Percentiles rank a stretch among this genome's conserved stretches.
These are phyloP conservation scores for Ogataea hybrid DNA, from an alignment of 1,139 yeast genomes.

Conservation along the genomic window DNA sequence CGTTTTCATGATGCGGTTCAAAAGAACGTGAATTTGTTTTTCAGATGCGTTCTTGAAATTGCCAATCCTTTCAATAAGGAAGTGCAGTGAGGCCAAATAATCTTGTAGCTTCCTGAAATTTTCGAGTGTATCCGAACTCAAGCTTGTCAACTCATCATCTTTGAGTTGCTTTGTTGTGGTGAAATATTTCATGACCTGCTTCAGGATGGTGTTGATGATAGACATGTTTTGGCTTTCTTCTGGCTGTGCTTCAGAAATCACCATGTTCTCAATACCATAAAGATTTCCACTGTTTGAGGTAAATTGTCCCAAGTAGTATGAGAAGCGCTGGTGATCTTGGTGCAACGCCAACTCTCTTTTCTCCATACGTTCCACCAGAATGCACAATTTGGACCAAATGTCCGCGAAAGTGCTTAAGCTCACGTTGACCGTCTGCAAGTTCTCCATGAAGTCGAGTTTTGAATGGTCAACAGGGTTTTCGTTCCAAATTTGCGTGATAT, in stretches of 20 bases:
- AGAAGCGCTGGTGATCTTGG: slow-evolving; percentile 61
- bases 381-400: slow-evolving; percentile 56
- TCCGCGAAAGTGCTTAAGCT: slow-evolving; percentile 30
- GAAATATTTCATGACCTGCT: slow-evolving; percentile 52
- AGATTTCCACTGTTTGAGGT: slow-evolving; percentile 42
- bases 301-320: slow-evolving; percentile 50
- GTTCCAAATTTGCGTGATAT: slow-evolving; percentile 33
- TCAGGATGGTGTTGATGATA: slow-evolving; percentile 39
- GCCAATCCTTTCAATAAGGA: slow-evolving; percentile 66
- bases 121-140: slow-evolving; percentile 62
- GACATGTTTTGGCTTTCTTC: slow-evolving; percentile 33
- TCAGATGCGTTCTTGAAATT: slow-evolving; percentile 31
- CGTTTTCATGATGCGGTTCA: slow-evolving; percentile 28
- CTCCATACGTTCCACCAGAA: slow-evolving; percentile 73
- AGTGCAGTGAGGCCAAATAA: slow-evolving; percentile 64
- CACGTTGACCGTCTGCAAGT: slow-evolving; percentile 22
- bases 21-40: slow-evolving; percentile 27
- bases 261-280: slow-evolving; percentile 48
- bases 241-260: slow-evolving; percentile 25
- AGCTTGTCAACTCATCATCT: slow-evolving; percentile 59
- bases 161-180: slow-evolving; percentile 49
- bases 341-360: slow-evolving; percentile 73
- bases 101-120: slow-evolving; percentile 79
- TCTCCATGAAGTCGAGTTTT: slow-evolving; percentile 30
- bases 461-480: slow-evolving; percentile 30